These are phyloP conservation scores for Penicillium expansum DNA, from an alignment of 2,329 filamentous ascomycete species.

Conservation along the genomic window DNA sequence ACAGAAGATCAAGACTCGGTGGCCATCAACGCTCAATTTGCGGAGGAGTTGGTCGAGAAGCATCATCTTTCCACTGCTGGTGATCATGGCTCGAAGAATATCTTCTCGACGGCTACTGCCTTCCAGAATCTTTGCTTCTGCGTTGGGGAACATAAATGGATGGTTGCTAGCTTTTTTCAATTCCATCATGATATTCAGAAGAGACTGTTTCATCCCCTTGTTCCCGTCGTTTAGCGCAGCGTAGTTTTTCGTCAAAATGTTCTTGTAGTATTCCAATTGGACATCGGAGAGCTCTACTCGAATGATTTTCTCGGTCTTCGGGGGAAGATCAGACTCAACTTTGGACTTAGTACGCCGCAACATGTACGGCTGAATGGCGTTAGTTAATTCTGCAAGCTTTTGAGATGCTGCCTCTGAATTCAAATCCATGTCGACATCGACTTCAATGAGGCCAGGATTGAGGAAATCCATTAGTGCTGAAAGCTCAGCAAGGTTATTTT, in stretches of 20 bases:
- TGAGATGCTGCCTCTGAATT: conserved; percentile 75
- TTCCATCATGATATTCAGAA: conserved; percentile 99
- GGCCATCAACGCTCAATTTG: conserved; percentile 88
- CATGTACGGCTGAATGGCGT: conserved; percentile 88
- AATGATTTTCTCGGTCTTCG: conserved; percentile 98
- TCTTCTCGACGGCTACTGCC: conserved; percentile 83
- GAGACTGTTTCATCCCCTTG: conserved; percentile 86
- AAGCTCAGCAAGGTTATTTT: conserved; percentile 92
- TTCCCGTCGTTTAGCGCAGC: conserved; percentile 86
- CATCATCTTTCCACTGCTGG: conserved; percentile 99
- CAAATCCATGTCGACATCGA: conserved; percentile 89
- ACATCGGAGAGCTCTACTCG: conserved; percentile 95
- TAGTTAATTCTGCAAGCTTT: conserved; percentile 82
- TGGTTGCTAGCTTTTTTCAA: conserved; percentile 99
- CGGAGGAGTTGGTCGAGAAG: conserved; percentile 89
- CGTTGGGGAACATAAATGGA: conserved; percentile 94
- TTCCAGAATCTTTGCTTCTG: conserved; percentile 81
- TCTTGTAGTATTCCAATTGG: conserved; percentile 97
- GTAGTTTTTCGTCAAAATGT: conserved; percentile 95
- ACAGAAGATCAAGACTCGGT: conserved; percentile 96
- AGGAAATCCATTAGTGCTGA: conserved; percentile 93
- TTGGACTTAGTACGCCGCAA: conserved; percentile 94
- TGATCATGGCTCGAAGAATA: conserved; percentile 86
- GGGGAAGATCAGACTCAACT: conserved; percentile 91
- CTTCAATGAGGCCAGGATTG: conserved; percentile 87